Percentiles rank a stretch among this genome's conserved stretches.
These are phyloP conservation scores for Penicillium verhagenii DNA, from an alignment of 495 filamentous ascomycete genomes.

Conservation along the genomic window DNA sequence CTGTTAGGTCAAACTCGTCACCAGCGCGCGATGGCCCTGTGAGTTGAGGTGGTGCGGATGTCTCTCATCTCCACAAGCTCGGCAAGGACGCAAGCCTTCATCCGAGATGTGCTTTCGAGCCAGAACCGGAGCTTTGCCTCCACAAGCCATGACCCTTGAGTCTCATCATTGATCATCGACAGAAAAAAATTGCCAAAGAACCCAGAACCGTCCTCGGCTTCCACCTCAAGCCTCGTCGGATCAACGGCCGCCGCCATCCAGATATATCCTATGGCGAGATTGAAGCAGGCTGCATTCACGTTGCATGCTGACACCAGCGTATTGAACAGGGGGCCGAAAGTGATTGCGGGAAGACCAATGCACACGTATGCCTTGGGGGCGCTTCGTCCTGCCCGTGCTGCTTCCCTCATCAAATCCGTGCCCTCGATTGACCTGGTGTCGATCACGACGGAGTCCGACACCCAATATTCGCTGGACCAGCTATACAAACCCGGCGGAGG, in stretches of 20 bases:
- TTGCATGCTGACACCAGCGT: slow-evolving; percentile 8
- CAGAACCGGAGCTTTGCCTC: background rate
- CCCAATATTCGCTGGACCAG: slow-evolving; percentile 9
- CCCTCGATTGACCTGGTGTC: slow-evolving; percentile 8
- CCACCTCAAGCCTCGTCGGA: background rate
- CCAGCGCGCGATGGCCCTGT: background rate
- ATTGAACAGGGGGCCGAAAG: slow-evolving; percentile 9
- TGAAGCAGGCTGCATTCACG: slow-evolving; percentile 5
- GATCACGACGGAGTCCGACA: slow-evolving; percentile 6
- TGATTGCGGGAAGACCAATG: slow-evolving; percentile 1
- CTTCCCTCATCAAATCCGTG: background rate
- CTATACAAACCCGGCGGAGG: background rate
- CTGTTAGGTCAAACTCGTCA: background rate
- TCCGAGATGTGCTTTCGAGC: background rate
- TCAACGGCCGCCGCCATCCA: slow-evolving; percentile 5
- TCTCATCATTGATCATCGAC: background rate
- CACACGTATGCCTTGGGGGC: slow-evolving; percentile 3
- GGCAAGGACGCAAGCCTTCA: background rate
- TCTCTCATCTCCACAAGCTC: background rate
- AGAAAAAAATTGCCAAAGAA: background rate
- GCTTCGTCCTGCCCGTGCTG: slow-evolving; percentile 1
- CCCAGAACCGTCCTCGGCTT: background rate
- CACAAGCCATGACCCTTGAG: background rate
- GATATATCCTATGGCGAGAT: slow-evolving; percentile 7
- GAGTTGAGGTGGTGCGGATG: background rate